Evolutionary conservation across 805 yeast species (phyloP).

Genomic region (Metschnikowia reukaufii): DNA sequence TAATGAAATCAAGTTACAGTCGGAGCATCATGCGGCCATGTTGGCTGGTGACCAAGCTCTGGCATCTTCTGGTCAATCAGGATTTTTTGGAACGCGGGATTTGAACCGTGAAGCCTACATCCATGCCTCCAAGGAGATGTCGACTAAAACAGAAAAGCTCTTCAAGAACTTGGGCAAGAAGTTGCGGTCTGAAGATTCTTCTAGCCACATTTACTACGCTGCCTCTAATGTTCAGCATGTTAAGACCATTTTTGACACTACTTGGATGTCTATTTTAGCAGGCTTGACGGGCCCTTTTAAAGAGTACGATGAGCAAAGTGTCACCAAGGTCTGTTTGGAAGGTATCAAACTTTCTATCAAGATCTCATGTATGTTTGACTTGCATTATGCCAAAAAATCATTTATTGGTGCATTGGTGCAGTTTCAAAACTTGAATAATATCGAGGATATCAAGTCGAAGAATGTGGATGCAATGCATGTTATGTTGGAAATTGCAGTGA

Average conservation of each 20-base stretch:
- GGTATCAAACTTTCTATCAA: slow-evolving; percentile 83
- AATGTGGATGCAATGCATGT: slow-evolving; percentile 78
- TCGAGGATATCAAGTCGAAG: slow-evolving; percentile 73
- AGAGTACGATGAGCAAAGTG: slow-evolving; percentile 76
- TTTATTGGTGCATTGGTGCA: slow-evolving; percentile 89
- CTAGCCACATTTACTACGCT: slow-evolving; percentile 57
- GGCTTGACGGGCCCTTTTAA: slow-evolving; percentile 93
- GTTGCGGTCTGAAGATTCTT: slow-evolving; percentile 40
- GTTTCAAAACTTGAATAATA: slow-evolving; percentile 76
- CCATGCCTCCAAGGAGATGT: slow-evolving; percentile 90
- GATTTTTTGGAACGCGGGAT: slow-evolving; percentile 71
- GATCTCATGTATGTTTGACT: slow-evolving; percentile 79
- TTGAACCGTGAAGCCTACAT: slow-evolving; percentile 77
- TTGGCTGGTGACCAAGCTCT: slow-evolving; percentile 57
- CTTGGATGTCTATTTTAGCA: slow-evolving; percentile 97
- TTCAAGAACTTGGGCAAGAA: slow-evolving; percentile 63
- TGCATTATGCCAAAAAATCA: slow-evolving; percentile 82
- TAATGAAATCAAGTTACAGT: slow-evolving; percentile 85
- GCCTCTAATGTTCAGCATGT: slow-evolving; percentile 91
- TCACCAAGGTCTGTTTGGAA: slow-evolving; percentile 69
- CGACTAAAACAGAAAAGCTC: slow-evolving; percentile 82
- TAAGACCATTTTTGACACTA: slow-evolving; percentile 85
- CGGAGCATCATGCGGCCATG: slow-evolving; percentile 92
- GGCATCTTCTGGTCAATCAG: slow-evolving; percentile 32
- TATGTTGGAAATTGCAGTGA: slow-evolving; percentile 71